phyloP scores from a whole-genome alignment of 768 basidiomycete species.

The Pleurotus tuber-regium region DNA sequence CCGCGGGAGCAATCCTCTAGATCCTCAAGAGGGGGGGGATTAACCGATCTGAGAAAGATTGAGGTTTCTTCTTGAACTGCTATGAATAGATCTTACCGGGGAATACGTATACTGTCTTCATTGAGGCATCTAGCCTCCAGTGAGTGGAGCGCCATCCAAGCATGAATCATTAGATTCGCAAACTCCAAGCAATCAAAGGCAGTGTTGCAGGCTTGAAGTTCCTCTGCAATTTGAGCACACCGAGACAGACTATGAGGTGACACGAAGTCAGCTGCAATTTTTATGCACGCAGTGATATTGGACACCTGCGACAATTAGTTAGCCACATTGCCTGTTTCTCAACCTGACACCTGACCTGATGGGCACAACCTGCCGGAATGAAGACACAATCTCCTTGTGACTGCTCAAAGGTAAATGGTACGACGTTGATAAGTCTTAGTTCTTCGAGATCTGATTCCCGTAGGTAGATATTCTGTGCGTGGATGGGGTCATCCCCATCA shows the following conservation, averaged over 20 bases:
- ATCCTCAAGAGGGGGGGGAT: too few relatives aligned
- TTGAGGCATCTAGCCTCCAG: too few relatives aligned
- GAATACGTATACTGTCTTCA: too few relatives aligned
- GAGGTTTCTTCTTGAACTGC: too few relatives aligned
- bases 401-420: slow-evolving; percentile 63
- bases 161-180: background rate
- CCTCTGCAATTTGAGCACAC: background rate
- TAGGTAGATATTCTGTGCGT: background rate
- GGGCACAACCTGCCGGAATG: slow-evolving; percentile 49
- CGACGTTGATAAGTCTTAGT: slow-evolving; percentile 32
- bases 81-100: too few relatives aligned
- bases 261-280: slow-evolving; percentile 4
- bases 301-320: background rate
- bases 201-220: background rate
- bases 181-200: background rate
- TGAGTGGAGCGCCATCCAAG: slow-evolving; percentile 5
- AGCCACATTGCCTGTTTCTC: background rate
- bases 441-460: background rate
- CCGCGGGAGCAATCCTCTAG: too few relatives aligned
- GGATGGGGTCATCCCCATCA: slow-evolving; percentile 1
- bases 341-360: slow-evolving; percentile 16
- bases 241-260: background rate
- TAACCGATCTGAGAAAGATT: too few relatives aligned
- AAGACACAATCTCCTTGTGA: slow-evolving; percentile 75
- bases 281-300: background rate